Conservation (phyloP, 2,329 filamentous ascomycete genomes). For the Arthrobotrys conoides region DNA sequence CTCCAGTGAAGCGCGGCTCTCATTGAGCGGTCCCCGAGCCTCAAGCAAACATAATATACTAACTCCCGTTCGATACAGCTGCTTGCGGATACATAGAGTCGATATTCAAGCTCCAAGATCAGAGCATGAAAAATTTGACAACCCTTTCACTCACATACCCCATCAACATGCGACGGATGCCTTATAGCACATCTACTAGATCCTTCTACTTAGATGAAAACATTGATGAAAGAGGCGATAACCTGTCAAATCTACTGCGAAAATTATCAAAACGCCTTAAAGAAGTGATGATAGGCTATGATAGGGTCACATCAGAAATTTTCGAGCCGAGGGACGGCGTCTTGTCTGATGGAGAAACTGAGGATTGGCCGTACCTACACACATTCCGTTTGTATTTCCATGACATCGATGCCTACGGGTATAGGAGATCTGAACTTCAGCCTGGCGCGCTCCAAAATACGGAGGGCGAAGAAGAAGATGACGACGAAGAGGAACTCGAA, state of each 20-base stretch:
- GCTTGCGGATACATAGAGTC: conserved; percentile 45
- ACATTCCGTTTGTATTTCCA: conserved; percentile 40
- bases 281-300: conserved; percentile 26
- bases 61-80: conserved; percentile 30
- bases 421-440: conserved; percentile 41
- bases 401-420: conserved; percentile 44
- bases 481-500: conserved; percentile 25
- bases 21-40: background rate
- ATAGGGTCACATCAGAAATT: conserved; percentile 47
- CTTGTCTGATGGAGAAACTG: conserved; percentile 33
- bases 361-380: conserved; percentile 46
- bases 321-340: conserved; percentile 40
- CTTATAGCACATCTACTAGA: conserved; percentile 44
- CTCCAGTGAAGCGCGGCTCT: conserved; percentile 21
- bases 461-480: conserved; percentile 29
- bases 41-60: conserved; percentile 31
- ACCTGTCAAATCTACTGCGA: conserved; percentile 48
- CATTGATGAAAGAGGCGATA: conserved; percentile 40
- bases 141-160: conserved; percentile 31
- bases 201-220: conserved; percentile 47
- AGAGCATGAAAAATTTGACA: conserved; percentile 41
- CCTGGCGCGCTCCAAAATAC: conserved; percentile 8
- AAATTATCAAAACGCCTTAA: conserved; percentile 38
- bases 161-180: conserved; percentile 27
- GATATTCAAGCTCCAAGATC: conserved; percentile 33